Percentiles rank a stretch among this genome's conserved stretches.
These are phyloP conservation scores for Colletotrichum lentis DNA, from an alignment of 2,329 filamentous ascomycete genomes.

Conservation along the genomic window DNA sequence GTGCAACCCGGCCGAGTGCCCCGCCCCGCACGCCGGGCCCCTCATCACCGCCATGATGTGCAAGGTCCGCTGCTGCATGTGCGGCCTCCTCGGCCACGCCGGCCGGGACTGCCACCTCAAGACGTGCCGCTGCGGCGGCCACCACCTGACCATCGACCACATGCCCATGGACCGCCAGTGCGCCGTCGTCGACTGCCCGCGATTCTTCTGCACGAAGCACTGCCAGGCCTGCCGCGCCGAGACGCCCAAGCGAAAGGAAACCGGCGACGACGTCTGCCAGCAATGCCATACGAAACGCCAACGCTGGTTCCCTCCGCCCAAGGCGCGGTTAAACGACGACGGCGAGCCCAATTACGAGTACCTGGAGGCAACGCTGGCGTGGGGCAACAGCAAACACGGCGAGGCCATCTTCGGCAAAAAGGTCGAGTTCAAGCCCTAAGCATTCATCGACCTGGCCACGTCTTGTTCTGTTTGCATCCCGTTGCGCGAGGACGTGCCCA, in stretches of 20 bases:
- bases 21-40: constrained; percentile 34
- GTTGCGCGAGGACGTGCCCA: background rate
- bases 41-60: constrained; percentile 52
- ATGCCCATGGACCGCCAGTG: constrained; percentile 12
- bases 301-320: background rate
- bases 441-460: too few species aligned
- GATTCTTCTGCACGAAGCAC: constrained; percentile 27
- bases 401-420: constrained; percentile 8
- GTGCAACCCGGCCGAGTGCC: constrained; percentile 47
- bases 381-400: constrained; percentile 11
- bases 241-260: background rate
- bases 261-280: background rate
- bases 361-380: constrained; percentile 1
- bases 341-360: constrained; percentile 1
- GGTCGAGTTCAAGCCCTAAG: background rate
- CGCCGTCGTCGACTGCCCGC: constrained; percentile 4
- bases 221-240: constrained; percentile 27
- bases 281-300: background rate
- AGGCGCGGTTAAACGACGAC: background rate
- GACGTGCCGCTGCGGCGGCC: constrained; percentile 48
- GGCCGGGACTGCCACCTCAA: constrained; percentile 48
- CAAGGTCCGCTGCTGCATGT: constrained; percentile 52
- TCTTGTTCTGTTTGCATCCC: too few species aligned
- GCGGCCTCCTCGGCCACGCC: constrained; percentile 49
- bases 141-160: constrained; percentile 44